Evolutionary conservation across 2,329 filamentous ascomycete genomes (phyloP), one percentile per base, ranked within the genome.

Genomic region (Alternaria novae-zelandiae): DNA sequence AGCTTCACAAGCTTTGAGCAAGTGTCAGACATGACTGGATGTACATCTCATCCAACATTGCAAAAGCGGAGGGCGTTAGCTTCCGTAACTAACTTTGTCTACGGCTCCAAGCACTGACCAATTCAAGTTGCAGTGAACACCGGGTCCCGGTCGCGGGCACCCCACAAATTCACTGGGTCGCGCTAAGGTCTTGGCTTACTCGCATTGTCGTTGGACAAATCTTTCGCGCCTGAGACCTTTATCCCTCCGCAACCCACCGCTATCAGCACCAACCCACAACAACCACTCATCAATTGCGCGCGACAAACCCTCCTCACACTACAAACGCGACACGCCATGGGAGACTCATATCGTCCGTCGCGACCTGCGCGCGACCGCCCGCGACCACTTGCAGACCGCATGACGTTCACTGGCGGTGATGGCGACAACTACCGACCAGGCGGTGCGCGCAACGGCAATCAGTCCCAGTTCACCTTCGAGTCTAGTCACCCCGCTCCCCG

Each of bases 381-480:
- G 61, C 63, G 61, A 36, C 53, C 69, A 44, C 70, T 75, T 26
- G 63, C 65, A 58, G 69, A 73, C 59, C 74, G 76, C 66, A 72
- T 77, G 63, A 75, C 75, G 4, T 78, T 78, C 49, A 70, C 59
- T 36, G 73, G 72, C 41, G 66, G 68, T 32, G 72, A 73, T 36
- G 50, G 57, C 26, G 73, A 76, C 55, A 74, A 61, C 50, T 77
- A 79, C 63, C 67, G 74, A 25, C 73, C 72, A 32, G 70, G 66
- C 30, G 66, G 63, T 25, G 55, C 49, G 28, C 60, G 64, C 15
- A 64, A 64, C 61, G 66, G 54, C 54, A 66, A 64, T 41, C 65
- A 70, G 17, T 53, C 66, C 30, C 72, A 79, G 6, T 81, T 81
- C 61, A 79, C 74, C 5, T 81, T 80, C 59, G 68, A 74, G 41